Evolutionary conservation across 1,139 yeast species (phyloP).

Genomic region (Yamadazyma diddensiae): DNA sequence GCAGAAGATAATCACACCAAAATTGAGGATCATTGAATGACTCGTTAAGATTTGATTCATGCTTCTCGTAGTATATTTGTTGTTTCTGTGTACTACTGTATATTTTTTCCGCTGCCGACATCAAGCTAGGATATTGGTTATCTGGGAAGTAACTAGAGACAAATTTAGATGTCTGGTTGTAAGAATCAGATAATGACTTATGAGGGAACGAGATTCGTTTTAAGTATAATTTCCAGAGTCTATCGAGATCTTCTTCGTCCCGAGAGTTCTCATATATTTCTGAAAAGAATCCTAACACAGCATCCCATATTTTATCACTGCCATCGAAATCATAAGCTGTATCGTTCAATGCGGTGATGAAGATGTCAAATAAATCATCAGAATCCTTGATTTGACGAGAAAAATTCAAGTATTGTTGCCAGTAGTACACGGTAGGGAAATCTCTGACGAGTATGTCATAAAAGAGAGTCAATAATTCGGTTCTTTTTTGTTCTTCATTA

Average conservation of each 20-base stretch:
- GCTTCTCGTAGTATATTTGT: slow-evolving; percentile 26
- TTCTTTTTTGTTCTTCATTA: slow-evolving; percentile 12
- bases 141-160: slow-evolving; percentile 26
- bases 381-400: slow-evolving; percentile 6
- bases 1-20: slow-evolving; percentile 35
- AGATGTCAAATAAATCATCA: slow-evolving; percentile 13
- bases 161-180: slow-evolving; percentile 40
- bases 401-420: slow-evolving; percentile 19
- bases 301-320: slow-evolving; percentile 35
- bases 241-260: slow-evolving; percentile 17
- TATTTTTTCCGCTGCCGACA: slow-evolving; percentile 38
- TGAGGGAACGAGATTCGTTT: slow-evolving; percentile 45
- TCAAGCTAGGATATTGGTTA: slow-evolving; percentile 34
- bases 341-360: slow-evolving; percentile 23
- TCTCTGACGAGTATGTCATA: slow-evolving; percentile 17
- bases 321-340: slow-evolving; percentile 33
- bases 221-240: slow-evolving; percentile 24
- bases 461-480: slow-evolving; percentile 16
- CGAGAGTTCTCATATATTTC: slow-evolving; percentile 10
- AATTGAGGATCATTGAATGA: slow-evolving; percentile 17
- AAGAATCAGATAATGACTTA: slow-evolving; percentile 37
- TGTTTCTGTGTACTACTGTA: slow-evolving; percentile 26
- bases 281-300: slow-evolving; percentile 16
- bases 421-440: slow-evolving; percentile 18
- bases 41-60: slow-evolving; percentile 17